phyloP scores from a whole-genome alignment of 23 red algal species.

The Gracilaria domingensis region DNA sequence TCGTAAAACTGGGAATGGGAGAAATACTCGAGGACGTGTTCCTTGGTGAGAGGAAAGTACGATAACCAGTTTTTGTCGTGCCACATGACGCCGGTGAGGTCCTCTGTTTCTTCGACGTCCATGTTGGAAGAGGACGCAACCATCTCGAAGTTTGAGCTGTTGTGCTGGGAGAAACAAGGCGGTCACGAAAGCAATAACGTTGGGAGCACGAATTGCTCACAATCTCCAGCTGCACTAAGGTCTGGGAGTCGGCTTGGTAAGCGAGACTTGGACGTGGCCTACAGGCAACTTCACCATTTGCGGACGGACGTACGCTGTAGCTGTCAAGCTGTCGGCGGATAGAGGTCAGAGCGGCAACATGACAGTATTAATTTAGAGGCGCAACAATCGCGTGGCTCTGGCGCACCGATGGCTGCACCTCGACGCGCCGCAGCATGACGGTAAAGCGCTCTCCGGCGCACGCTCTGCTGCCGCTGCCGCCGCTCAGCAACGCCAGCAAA shows the following conservation, averaged over 20 bases:
- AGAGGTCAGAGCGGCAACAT: too few relatives aligned
- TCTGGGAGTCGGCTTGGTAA: too few relatives aligned
- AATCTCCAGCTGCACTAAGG: too few relatives aligned
- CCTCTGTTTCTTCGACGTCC: conserved; percentile 55
- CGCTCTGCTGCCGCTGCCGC: neutral
- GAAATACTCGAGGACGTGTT: conserved; percentile 92
- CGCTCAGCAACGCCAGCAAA: neutral
- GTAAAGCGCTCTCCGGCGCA: neutral
- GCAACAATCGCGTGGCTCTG: neutral
- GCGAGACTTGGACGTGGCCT: too few relatives aligned
- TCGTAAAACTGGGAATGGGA: conserved; percentile 98
- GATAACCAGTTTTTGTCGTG: conserved; percentile 87
- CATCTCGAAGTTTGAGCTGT: conserved; percentile 25
- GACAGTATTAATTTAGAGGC: neutral
- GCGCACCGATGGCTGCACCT: neutral
- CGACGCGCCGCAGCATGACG: neutral
- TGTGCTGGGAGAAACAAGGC: conserved; percentile 8
- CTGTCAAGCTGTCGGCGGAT: too few relatives aligned
- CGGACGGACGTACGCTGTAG: too few relatives aligned
- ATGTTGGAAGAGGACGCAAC: conserved; percentile 70
- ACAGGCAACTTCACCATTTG: too few relatives aligned
- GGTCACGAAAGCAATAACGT: neutral
- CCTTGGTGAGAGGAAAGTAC: conserved; percentile 83
- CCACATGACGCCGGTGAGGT: conserved; percentile 85
- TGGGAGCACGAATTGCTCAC: too few relatives aligned